Base-by-base conservation (phyloP, 148 eudicot genomes). In the Cornus kousa region DNA sequence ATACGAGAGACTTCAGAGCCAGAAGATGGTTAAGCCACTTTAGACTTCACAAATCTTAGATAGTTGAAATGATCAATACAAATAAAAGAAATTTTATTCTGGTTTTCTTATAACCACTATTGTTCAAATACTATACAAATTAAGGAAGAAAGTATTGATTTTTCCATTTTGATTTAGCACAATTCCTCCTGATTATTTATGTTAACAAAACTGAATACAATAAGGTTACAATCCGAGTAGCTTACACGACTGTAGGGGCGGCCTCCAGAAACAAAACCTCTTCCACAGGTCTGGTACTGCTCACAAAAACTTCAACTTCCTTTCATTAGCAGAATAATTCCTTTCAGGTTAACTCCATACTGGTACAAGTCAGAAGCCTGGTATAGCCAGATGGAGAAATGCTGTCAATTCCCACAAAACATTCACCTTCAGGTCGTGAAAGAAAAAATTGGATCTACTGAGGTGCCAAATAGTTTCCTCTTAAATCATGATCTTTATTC, bases 241-340 rank as follows among this genome's bases (percentile, higher is more conserved):
- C 74, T 72, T 72, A 72, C 74, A 48, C n/a, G 60, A 72, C 46
- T 43, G 60, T 16, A 46, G 31, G 53, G 60, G 60, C 32, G 46
- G 60, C 35, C 7, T 8, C 60, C 35, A 9, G 28, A 5, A 39
- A 32, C 74, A 72, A 72, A 31, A 72, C 46, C 3, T 23, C 74
- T 72, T 43, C 65, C 33, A 72, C 33, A 22, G 11, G 17, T 32
- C 31, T 9, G 28, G 28, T 28, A 28, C 28, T 28, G 28, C 28
- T 28, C 28, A 1, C 28, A 28, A 28, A 28, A 28, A 28, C 28
- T 28, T 28, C 28, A 28, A 28, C 59, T 46, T 46, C 19, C 59
- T 13, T 13, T 14, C 20, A 46, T 46, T 48, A 72, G 28, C 9
- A 48, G 23, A 23, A 32, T 28, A 16, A 14, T 14, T 43, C 9